A percentile compares a stretch with the other conserved stretches of the same genome.
Evolutionary conservation across 371 early-diverging fungal genomes (phyloP).

Genomic region (Basidiobolus heterosporus): DNA sequence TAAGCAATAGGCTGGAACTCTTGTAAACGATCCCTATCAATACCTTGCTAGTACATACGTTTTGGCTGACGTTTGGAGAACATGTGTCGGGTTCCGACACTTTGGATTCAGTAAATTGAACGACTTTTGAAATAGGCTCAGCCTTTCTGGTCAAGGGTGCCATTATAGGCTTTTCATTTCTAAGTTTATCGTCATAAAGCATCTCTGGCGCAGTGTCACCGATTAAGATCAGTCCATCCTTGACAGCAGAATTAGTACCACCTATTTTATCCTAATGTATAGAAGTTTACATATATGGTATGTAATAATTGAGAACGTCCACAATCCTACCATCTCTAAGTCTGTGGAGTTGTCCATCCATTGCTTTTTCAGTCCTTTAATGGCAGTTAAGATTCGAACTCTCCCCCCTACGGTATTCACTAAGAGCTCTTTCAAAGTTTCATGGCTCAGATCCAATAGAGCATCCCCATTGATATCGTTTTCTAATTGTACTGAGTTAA

Average conservation of each 20-base stretch:
- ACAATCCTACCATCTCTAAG: neutral
- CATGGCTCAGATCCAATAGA: conserved; percentile 65
- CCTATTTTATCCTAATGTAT: neutral
- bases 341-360: conserved; percentile 21
- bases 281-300: neutral
- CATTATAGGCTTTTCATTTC: neutral
- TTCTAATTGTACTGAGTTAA: conserved; percentile 13
- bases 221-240: neutral
- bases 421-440: conserved; percentile 63
- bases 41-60: neutral
- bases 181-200: neutral
- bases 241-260: neutral
- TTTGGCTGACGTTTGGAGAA: too few species aligned
- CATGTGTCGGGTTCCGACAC: too few species aligned
- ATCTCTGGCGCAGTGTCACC: neutral
- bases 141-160: too few species aligned
- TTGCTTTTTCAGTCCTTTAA: conserved; percentile 46
- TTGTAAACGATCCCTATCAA: neutral
- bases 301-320: neutral
- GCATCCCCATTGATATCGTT: conserved; percentile 65
- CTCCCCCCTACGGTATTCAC: conserved; percentile 71
- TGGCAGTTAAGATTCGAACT: conserved; percentile 52
- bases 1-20: too few species aligned
- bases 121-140: too few species aligned
- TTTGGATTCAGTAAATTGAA: too few species aligned